Conservation (phyloP, 257 asterid species). For the Thymus quinquecostatus region DNA sequence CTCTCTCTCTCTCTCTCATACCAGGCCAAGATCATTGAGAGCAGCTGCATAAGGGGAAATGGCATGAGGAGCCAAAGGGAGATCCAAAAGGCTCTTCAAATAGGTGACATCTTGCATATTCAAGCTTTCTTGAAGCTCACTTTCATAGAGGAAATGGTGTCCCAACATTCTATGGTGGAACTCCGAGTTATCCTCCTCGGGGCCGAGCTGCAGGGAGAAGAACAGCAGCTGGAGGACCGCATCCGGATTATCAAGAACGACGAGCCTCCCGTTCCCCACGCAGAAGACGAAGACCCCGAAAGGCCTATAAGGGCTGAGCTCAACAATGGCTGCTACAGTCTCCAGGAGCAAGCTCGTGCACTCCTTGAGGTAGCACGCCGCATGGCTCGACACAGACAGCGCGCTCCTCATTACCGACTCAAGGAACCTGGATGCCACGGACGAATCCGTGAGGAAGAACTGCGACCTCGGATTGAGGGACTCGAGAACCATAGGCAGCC, state of each 20-base stretch:
- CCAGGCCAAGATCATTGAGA: slow-evolving; percentile 77
- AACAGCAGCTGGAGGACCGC: slow-evolving; percentile 80
- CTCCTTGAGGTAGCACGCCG: slow-evolving; percentile 80
- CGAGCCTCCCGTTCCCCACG: slow-evolving; percentile 62
- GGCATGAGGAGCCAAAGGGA: slow-evolving; percentile 64
- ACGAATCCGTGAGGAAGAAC: slow-evolving; percentile 29
- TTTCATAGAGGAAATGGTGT: slow-evolving; percentile 60
- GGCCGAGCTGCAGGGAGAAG: slow-evolving; percentile 63
- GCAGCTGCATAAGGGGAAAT: slow-evolving; percentile 48
- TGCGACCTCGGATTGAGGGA: slow-evolving; percentile 54
- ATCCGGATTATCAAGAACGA: slow-evolving; percentile 66
- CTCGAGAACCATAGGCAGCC: slow-evolving; percentile 49
- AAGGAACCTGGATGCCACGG: slow-evolving; percentile 44
- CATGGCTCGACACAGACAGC: slow-evolving; percentile 63
- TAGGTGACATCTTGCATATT: slow-evolving; percentile 68
- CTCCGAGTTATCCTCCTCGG: slow-evolving; percentile 46
- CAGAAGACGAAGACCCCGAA: slow-evolving; percentile 66
- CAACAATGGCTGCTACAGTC: slow-evolving; percentile 65
- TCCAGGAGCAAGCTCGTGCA: slow-evolving; percentile 76
- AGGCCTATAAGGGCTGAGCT: slow-evolving; percentile 87
- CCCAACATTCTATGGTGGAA: slow-evolving; percentile 46
- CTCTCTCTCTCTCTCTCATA: slow-evolving; percentile 20
- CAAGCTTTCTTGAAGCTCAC: slow-evolving; percentile 63
- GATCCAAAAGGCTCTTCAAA: slow-evolving; percentile 51
- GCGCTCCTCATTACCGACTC: slow-evolving; percentile 62